Evolutionary conservation across 768 basidiomycete species (phyloP), one percentile per base, ranked within the genome.

Genomic region (Cubamyces lactineus): DNA sequence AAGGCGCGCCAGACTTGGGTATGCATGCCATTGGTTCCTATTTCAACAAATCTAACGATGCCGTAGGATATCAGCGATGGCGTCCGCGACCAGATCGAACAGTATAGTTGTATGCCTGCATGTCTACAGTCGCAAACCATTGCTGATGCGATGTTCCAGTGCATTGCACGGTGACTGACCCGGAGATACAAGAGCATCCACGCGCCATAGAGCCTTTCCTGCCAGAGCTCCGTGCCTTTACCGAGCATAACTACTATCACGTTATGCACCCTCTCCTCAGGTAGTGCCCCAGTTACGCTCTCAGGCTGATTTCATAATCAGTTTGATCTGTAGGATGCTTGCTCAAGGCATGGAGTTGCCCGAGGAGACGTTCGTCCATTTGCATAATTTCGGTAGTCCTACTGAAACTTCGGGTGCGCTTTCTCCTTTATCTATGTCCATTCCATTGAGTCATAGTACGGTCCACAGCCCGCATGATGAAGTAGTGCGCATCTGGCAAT

Each of bases 61-160:
- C 9, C 53, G n/a, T 54, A 89, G 86, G 83, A 85, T 49, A 82
- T 88, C 41, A 83, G 83, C 41, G 80, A 79, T 12, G 87, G 87
- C 2, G 81, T 88, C 23, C 79, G 73, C 15, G 88, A 89, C 67
- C 85, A 87, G 65, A 67, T 87, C 17, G 87, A 89, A 66, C 76
- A 82, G 53, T 88, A 88, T 65, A 85, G 83, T 62, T 77, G 87
- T 88, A 16, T 28, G 48, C 63, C 7, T 47, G 1, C 9, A 15
- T 4, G 50, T 23, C 24, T 5, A 24, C 3, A 28, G 9, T n/a
- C 16, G 3, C 19, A 24, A 24, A 3, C 8, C 6, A 4, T 43
- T 49, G 12, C 16, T 46, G 28, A 45, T n/a, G 6, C 34, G 34
- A 12, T 19, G 5, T 45, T 11, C 26, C 40, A 74, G 74, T 75